Evolutionary conservation across 1,139 yeast genomes (phyloP).

Genomic region (Diutina mesorugosa): DNA sequence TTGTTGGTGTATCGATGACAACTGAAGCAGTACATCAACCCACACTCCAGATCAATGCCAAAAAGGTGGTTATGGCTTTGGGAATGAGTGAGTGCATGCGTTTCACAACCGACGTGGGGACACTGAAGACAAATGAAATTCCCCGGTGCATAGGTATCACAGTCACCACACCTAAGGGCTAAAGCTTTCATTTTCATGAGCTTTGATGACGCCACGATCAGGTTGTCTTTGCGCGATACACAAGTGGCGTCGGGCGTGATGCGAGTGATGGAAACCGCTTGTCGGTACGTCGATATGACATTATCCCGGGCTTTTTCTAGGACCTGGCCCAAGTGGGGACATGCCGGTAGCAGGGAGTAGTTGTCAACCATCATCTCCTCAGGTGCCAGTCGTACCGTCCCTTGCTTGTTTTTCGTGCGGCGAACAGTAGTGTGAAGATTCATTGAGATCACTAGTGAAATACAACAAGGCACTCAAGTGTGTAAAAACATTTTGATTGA

Average conservation of each 20-base stretch:
- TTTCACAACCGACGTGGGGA: constrained; percentile 64
- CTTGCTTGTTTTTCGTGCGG: not conserved
- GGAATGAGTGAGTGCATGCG: constrained; percentile 54
- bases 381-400: not conserved
- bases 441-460: not conserved
- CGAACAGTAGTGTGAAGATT: not conserved
- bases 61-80: constrained; percentile 54
- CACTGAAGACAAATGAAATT: constrained; percentile 71
- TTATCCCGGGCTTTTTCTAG: constrained; percentile 43
- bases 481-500: no score
- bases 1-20: constrained; percentile 67
- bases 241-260: constrained; percentile 11
- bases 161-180: constrained; percentile 38
- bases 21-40: constrained; percentile 60
- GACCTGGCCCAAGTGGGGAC: constrained; percentile 43
- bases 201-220: constrained; percentile 15
- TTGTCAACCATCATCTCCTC: not conserved
- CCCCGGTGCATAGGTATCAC: constrained; percentile 30
- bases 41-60: constrained; percentile 51
- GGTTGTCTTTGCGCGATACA: constrained; percentile 18
- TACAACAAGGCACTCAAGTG: not conserved
- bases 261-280: constrained; percentile 34
- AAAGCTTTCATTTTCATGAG: constrained; percentile 26
- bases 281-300: constrained; percentile 43
- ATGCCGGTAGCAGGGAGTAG: constrained; percentile 12